Evolutionary conservation across 345 rosid species (phyloP).

Genomic region (Gynandropsis gynandra): DNA sequence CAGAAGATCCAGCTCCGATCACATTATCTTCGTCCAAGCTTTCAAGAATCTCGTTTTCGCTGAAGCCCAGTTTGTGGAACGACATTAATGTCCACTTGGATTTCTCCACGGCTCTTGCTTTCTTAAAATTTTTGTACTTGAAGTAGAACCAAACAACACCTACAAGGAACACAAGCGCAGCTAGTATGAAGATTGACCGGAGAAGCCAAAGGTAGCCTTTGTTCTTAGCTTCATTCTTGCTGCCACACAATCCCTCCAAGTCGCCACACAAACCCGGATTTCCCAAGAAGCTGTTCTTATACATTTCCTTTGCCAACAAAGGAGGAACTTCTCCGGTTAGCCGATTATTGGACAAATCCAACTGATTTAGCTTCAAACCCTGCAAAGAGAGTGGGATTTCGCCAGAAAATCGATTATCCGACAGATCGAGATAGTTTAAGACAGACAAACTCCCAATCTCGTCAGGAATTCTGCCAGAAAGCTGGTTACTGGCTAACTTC

Average conservation of each 20-base stretch:
- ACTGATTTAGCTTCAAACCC: constrained; percentile 82
- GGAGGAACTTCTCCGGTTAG: constrained; percentile 67
- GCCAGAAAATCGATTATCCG: constrained; percentile 59
- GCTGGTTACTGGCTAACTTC: constrained; percentile 49
- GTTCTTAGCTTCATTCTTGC: constrained; percentile 36
- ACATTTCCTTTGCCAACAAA: constrained; percentile 50
- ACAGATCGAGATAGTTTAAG: constrained; percentile 88
- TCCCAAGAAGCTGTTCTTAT: constrained; percentile 61
- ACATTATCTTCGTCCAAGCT: constrained; percentile 89
- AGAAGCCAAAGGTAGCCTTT: constrained; percentile 70
- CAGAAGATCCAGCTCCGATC: constrained; percentile 82
- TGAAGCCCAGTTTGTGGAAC: constrained; percentile 87
- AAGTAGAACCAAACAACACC: constrained; percentile 80
- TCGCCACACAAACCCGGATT: constrained; percentile 81
- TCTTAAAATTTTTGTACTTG: constrained; percentile 65
- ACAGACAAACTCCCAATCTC: constrained; percentile 62
- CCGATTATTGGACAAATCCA: constrained; percentile 69
- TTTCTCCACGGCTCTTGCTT: constrained; percentile 56
- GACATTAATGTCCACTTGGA: constrained; percentile 96
- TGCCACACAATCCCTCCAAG: constrained; percentile 55
- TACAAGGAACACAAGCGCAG: constrained; percentile 51
- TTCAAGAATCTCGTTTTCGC: constrained; percentile 78
- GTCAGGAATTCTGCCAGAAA: constrained; percentile 59
- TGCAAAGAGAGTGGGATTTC: constrained; percentile 60
- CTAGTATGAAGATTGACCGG: constrained; percentile 59